phyloP scores from a whole-genome alignment of 257 asterid species.

The Scutellaria minor region DNA sequence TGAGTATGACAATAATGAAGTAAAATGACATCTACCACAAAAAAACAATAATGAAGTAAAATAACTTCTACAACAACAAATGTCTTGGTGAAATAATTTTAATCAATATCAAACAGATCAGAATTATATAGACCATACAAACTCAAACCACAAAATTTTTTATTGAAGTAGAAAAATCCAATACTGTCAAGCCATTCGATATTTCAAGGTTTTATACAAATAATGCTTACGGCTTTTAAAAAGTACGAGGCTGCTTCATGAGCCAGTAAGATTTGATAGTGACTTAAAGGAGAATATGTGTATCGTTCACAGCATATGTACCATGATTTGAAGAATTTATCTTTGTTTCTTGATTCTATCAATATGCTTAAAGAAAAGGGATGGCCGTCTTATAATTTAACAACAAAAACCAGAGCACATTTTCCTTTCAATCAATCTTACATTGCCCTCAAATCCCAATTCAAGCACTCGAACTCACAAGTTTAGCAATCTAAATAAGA shows the following conservation, averaged over 20 bases:
- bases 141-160: slow-evolving; percentile 4
- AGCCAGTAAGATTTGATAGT: neutral
- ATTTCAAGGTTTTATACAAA: neutral
- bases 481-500: neutral
- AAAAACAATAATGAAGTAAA: neutral
- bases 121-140: neutral
- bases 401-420: neutral
- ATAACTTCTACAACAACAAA: neutral
- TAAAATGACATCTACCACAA: neutral
- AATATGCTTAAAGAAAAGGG: neutral
- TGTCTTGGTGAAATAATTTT: neutral
- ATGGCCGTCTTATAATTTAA: neutral
- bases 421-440: neutral
- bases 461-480: neutral
- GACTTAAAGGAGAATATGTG: neutral
- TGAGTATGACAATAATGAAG: neutral
- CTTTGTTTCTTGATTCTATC: neutral
- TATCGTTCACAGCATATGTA: neutral
- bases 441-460: slow-evolving; percentile 5
- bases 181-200: neutral
- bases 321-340: neutral
- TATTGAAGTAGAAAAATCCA: neutral
- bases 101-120: neutral
- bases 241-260: neutral
- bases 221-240: no score